Percentiles rank a stretch among this genome's conserved stretches.
phyloP scores from a whole-genome alignment of 352 stramenopile species.

The Pythium sukuiense region DNA sequence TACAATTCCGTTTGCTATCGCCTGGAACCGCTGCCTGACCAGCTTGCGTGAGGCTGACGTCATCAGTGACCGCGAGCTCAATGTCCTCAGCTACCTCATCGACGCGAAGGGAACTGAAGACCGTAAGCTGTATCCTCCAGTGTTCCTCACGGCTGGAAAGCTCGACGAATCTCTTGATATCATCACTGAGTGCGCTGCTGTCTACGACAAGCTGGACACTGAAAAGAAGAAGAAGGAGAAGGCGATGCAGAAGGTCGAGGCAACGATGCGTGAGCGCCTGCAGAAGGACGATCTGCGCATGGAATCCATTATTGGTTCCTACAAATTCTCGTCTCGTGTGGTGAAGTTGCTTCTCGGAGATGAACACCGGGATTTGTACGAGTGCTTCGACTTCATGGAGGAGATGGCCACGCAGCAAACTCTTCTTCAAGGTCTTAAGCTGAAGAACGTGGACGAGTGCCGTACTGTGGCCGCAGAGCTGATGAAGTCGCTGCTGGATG shows the following conservation, averaged over 20 bases:
- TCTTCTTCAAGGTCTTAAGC: slow-evolving; percentile 72
- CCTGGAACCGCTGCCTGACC: slow-evolving; percentile 75
- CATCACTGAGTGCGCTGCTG: slow-evolving; percentile 70
- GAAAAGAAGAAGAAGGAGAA: slow-evolving; percentile 91
- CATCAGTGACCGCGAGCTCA: slow-evolving; percentile 79
- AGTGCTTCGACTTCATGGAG: slow-evolving; percentile 87
- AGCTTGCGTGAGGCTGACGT: slow-evolving; percentile 79
- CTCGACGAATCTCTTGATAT: slow-evolving; percentile 84
- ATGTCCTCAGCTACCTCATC: slow-evolving; percentile 84
- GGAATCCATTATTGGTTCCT: slow-evolving; percentile 72
- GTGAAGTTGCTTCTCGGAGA: slow-evolving; percentile 77
- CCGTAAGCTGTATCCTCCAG: slow-evolving; percentile 75
- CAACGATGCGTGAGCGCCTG: slow-evolving; percentile 75
- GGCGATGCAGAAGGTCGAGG: slow-evolving; percentile 80
- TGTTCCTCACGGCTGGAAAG: slow-evolving; percentile 81
- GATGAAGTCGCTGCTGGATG: slow-evolving; percentile 83
- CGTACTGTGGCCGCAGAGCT: slow-evolving; percentile 61
- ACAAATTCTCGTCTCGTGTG: slow-evolving; percentile 83
- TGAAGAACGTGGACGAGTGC: slow-evolving; percentile 74
- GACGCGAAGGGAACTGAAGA: slow-evolving; percentile 71
- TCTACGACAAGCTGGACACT: slow-evolving; percentile 75
- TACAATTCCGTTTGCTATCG: slow-evolving; percentile 83
- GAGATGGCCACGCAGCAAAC: slow-evolving; percentile 72
- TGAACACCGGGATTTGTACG: slow-evolving; percentile 77
- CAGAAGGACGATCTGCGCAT: slow-evolving; percentile 82